Evolutionary conservation across 345 rosid genomes (phyloP).

Genomic region (Psidium friedrichsthalianum): DNA sequence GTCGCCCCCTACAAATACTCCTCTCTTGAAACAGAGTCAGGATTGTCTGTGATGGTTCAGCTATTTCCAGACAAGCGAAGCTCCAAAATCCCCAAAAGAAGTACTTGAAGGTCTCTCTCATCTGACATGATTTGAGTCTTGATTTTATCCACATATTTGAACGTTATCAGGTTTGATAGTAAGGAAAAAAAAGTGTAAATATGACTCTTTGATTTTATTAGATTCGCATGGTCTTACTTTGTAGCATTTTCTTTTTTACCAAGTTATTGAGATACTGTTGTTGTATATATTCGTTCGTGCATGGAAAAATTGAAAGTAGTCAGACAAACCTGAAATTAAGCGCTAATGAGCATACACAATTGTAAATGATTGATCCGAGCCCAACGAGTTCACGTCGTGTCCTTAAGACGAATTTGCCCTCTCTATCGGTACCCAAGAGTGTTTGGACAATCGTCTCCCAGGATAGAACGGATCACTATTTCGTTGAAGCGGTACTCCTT

Average conservation of each 20-base stretch:
- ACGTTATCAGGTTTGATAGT: background rate
- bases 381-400: too few relatives aligned
- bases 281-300: too few relatives aligned
- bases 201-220: background rate
- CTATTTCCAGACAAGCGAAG: background rate
- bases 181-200: background rate
- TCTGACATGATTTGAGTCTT: background rate
- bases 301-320: too few relatives aligned
- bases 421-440: too few relatives aligned
- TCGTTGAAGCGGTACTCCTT: too few relatives aligned
- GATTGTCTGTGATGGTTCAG: background rate
- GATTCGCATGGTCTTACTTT: background rate
- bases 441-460: too few relatives aligned
- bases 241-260: slow-evolving; percentile 4
- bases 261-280: slow-evolving; percentile 1
- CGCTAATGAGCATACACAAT: too few relatives aligned
- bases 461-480: too few relatives aligned
- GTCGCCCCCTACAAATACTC: background rate
- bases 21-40: background rate
- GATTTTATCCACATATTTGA: background rate
- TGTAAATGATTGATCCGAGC: too few relatives aligned
- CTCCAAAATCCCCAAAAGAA: background rate
- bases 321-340: too few relatives aligned
- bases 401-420: too few relatives aligned
- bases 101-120: background rate